Evolutionary conservation across 495 filamentous ascomycete genomes (phyloP).

Genomic region (Neurospora sp.): DNA sequence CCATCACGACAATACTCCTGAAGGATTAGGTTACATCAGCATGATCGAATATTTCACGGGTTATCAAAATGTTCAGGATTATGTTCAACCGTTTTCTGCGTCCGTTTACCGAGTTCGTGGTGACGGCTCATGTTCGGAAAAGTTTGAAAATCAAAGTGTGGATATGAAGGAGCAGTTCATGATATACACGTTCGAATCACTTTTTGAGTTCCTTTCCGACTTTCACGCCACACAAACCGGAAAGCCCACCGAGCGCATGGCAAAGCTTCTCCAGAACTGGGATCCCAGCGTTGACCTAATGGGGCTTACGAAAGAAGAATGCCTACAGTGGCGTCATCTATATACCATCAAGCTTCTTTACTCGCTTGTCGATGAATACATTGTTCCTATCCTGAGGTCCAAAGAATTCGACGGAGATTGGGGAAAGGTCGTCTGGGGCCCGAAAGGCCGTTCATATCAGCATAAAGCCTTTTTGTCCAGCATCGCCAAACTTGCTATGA

Average conservation of each 20-base stretch:
- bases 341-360: not conserved
- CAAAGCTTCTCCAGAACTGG: not conserved
- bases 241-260: not conserved
- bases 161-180: not conserved
- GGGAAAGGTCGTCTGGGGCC: not conserved
- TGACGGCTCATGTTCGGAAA: not conserved
- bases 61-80: not conserved
- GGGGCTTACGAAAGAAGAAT: not conserved
- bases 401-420: not conserved
- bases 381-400: not conserved
- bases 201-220: not conserved
- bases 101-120: not conserved
- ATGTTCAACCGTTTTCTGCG: not conserved
- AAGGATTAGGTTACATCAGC: not conserved
- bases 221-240: not conserved
- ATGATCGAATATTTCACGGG: not conserved
- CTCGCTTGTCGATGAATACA: not conserved
- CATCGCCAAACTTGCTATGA: not conserved
- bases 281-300: not conserved
- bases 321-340: not conserved
- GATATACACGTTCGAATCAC: not conserved
- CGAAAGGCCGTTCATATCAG: not conserved
- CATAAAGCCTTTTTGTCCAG: not conserved
- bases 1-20: not conserved
- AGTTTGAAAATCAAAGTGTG: not conserved